Percentiles rank a stretch among this genome's conserved stretches.
phyloP scores from a whole-genome alignment of 768 basidiomycete genomes.

The Hemileccinum rubropunctum region DNA sequence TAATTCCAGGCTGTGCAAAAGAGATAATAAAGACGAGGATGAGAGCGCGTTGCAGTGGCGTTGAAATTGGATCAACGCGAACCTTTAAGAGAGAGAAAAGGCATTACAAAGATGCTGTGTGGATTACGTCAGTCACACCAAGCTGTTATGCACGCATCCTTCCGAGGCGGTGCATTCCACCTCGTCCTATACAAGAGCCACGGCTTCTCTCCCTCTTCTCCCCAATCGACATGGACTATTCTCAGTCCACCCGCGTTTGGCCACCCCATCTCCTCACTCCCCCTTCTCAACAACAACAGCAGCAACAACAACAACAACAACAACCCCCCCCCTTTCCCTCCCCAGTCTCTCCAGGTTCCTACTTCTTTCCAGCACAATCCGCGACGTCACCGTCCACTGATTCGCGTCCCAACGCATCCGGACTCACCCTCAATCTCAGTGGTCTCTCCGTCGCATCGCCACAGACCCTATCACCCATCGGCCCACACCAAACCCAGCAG shows the following conservation, averaged over 20 bases:
- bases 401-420: slow-evolving; percentile 30
- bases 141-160: slow-evolving; percentile 14
- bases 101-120: slow-evolving; percentile 2
- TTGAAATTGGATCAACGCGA: no score
- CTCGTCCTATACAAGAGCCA: slow-evolving; percentile 13
- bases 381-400: slow-evolving; percentile 16
- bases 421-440: slow-evolving; percentile 66
- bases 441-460: slow-evolving; percentile 66
- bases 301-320: slow-evolving; percentile 3
- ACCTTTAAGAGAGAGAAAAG: no score
- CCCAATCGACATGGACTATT: slow-evolving; percentile 20
- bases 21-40: no score
- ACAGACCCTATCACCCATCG: slow-evolving; percentile 62
- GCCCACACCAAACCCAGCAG: slow-evolving; percentile 37
- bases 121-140: slow-evolving; percentile 16
- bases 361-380: slow-evolving; percentile 16
- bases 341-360: slow-evolving; percentile 24
- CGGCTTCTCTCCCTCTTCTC: background rate
- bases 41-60: no score
- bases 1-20: background rate
- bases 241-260: slow-evolving; percentile 26
- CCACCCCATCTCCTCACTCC: slow-evolving; percentile 17
- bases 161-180: slow-evolving; percentile 14
- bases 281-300: background rate
- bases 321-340: slow-evolving; percentile 22